Evolutionary conservation across 2,329 filamentous ascomycete genomes (phyloP).

Genomic region (Colletotrichum sidae): DNA sequence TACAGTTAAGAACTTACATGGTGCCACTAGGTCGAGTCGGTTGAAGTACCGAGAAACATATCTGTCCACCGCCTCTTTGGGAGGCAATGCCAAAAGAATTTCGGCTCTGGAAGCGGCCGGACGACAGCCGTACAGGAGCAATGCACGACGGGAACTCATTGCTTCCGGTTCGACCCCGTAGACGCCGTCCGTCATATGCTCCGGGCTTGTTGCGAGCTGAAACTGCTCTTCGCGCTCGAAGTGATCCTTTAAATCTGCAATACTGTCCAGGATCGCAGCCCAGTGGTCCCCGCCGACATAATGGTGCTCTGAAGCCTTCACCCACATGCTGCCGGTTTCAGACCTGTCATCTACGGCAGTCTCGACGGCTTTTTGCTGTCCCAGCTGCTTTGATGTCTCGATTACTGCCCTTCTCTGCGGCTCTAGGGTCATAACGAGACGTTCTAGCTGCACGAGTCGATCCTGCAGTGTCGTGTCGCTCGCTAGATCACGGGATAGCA

Average conservation of each 20-base stretch:
- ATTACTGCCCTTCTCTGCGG: not conserved
- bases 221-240: slow-evolving; percentile 43
- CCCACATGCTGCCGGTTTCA: slow-evolving; percentile 47
- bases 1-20: not conserved
- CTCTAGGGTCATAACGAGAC: slow-evolving; percentile 43
- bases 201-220: not conserved
- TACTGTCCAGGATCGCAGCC: slow-evolving; percentile 53
- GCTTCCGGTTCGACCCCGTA: rapidly evolving
- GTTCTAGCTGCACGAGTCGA: slow-evolving; percentile 46
- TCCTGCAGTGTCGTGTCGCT: slow-evolving; percentile 17
- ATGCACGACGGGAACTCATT: not conserved
- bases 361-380: not conserved
- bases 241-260: slow-evolving; percentile 52
- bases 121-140: slow-evolving; percentile 14
- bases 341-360: slow-evolving; percentile 35
- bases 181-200: rapidly evolving
- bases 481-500: rapidly evolving
- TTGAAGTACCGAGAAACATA: slow-evolving; percentile 52
- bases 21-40: slow-evolving; percentile 42
- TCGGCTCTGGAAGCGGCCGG: slow-evolving; percentile 40
- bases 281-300: slow-evolving; percentile 54
- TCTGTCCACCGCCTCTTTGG: slow-evolving; percentile 47
- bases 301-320: slow-evolving; percentile 39
- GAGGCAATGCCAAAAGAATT: slow-evolving; percentile 48
- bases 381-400: not conserved